These are phyloP conservation scores for Coccomyxa sp. DNA, from an alignment of 139 green algal genomes.

Conservation along the genomic window DNA sequence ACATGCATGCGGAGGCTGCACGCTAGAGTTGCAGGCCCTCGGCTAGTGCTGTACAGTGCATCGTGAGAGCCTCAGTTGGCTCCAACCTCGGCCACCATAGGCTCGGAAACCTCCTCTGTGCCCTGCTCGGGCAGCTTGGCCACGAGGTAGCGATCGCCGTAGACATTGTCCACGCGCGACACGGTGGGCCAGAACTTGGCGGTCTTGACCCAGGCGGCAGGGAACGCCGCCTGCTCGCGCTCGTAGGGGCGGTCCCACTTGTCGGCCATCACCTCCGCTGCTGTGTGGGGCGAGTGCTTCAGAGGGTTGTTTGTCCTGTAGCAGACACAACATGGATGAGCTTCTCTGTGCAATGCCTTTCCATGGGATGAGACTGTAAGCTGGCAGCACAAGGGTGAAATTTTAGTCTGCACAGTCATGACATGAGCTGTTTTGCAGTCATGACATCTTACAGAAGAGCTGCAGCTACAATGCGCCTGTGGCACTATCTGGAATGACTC, in stretches of 20 bases:
- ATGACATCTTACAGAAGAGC: too few relatives aligned
- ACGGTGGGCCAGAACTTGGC: conserved; percentile 98
- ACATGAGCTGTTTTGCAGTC: too few relatives aligned
- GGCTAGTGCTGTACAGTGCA: too few relatives aligned
- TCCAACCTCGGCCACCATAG: neutral
- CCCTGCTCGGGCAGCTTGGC: conserved; percentile 5
- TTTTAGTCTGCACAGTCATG: too few relatives aligned
- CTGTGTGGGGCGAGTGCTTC: conserved; percentile 90
- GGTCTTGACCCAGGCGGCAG: conserved; percentile 77
- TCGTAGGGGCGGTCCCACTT: conserved; percentile 91
- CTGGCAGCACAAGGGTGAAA: too few relatives aligned
- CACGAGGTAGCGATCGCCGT: conserved; percentile 91
- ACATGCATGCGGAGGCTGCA: too few relatives aligned
- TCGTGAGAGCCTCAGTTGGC: too few relatives aligned
- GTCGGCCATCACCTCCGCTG: conserved; percentile 68
- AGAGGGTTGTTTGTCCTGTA: conserved; percentile 86
- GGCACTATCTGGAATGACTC: too few relatives aligned
- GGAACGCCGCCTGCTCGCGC: conserved; percentile 89
- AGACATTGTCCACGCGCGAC: conserved; percentile 95
- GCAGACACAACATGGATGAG: neutral
- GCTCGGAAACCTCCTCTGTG: neutral
- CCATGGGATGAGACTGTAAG: too few relatives aligned
- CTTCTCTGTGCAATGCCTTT: too few relatives aligned
- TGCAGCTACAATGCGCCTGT: too few relatives aligned
- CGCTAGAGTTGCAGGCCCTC: too few relatives aligned